phyloP scores from a whole-genome alignment of 495 filamentous ascomycete species.

The Aspergillus taichungensis region DNA sequence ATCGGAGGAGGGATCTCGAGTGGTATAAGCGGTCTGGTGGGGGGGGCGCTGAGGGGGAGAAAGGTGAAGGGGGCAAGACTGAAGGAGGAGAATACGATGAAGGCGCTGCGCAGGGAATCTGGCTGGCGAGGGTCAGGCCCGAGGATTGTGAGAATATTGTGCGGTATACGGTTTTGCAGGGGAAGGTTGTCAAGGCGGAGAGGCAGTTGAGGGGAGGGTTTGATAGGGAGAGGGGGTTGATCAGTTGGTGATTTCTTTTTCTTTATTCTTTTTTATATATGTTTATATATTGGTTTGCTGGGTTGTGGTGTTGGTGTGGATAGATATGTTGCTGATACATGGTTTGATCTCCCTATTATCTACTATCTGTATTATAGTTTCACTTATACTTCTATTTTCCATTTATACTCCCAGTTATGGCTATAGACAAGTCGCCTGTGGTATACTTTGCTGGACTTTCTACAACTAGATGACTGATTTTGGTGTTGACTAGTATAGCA shows the following conservation, averaged over 20 bases:
- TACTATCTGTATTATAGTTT: too few species aligned
- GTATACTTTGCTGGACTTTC: too few species aligned
- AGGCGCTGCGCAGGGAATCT: constrained; percentile 80
- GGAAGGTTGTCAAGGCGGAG: constrained; percentile 84
- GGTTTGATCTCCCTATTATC: too few species aligned
- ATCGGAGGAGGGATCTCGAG: constrained; percentile 50
- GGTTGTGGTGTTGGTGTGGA: too few species aligned
- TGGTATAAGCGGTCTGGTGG: constrained; percentile 23
- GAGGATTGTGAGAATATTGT: constrained; percentile 95
- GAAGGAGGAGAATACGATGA: constrained; percentile 35
- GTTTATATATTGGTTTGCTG: too few species aligned
- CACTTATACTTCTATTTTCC: too few species aligned
- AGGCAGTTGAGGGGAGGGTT: constrained; percentile 83
- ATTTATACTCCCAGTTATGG: too few species aligned
- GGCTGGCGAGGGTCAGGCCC: constrained; percentile 80
- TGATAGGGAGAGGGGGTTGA: constrained; percentile 66
- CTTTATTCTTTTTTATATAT: not conserved
- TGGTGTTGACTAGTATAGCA: too few species aligned
- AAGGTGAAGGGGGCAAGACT: constrained; percentile 11
- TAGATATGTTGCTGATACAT: too few species aligned
- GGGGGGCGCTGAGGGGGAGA: too few species aligned
- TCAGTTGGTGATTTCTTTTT: constrained; percentile 63
- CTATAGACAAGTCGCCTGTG: too few species aligned
- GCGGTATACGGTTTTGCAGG: constrained; percentile 79
- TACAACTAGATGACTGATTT: too few species aligned